Evolutionary conservation across 441 rosid genomes (phyloP).

Genomic region (Kokia cookei): DNA sequence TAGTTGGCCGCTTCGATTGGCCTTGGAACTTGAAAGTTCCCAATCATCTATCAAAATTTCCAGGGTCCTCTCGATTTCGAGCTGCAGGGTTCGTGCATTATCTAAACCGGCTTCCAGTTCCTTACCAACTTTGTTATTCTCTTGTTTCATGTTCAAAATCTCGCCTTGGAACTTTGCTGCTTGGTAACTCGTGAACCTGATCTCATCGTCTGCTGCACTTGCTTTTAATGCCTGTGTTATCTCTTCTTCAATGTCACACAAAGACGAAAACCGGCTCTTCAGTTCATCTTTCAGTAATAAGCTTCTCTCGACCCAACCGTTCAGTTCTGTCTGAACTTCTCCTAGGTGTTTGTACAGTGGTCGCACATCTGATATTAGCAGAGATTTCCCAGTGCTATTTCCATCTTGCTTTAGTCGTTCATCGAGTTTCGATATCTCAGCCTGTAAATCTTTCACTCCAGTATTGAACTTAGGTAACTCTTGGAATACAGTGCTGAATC

Average conservation of each 20-base stretch:
- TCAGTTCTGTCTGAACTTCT: constrained; percentile 60
- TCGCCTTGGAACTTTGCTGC: constrained; percentile 94
- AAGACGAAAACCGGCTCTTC: constrained; percentile 56
- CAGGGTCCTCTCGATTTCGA: constrained; percentile 54
- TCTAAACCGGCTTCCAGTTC: constrained; percentile 82
- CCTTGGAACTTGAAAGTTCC: constrained; percentile 44
- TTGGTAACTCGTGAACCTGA: constrained; percentile 73
- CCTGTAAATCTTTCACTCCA: constrained; percentile 56
- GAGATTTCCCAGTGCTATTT: constrained; percentile 33
- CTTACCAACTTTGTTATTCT: constrained; percentile 73
- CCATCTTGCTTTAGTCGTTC: constrained; percentile 56
- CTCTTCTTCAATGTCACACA: constrained; percentile 67
- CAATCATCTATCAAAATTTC: constrained; percentile 54
- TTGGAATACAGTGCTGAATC: constrained; percentile 70
- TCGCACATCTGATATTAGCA: constrained; percentile 55
- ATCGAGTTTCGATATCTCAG: constrained; percentile 48
- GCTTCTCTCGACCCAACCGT: constrained; percentile 70
- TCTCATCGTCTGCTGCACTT: constrained; percentile 66
- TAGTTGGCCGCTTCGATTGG: constrained; percentile 15
- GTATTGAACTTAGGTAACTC: constrained; percentile 75
- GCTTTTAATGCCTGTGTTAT: constrained; percentile 50
- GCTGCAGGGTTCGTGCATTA: constrained; percentile 46
- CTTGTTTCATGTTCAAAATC: constrained; percentile 84
- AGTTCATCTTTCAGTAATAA: constrained; percentile 58
- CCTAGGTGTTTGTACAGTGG: constrained; percentile 78